A percentile compares a stretch with the other conserved stretches of the same genome.
These are phyloP conservation scores for Candida hispaniensis DNA, from an alignment of 805 yeast genomes.

Conservation along the genomic window DNA sequence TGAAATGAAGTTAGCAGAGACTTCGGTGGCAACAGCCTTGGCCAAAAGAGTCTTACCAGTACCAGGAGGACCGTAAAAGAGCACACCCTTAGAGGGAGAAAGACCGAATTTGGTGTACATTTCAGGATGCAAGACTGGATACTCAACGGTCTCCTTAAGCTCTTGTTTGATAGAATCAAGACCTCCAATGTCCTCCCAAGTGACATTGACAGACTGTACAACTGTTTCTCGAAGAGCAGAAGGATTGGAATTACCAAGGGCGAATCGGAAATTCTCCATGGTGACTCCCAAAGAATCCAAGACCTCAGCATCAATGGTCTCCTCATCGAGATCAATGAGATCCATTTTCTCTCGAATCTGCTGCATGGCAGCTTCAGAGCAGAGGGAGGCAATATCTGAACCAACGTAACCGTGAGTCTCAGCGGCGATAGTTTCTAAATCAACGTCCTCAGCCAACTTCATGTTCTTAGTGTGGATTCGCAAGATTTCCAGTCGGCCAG, in stretches of 20 bases:
- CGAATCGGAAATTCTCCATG: conserved; percentile 97
- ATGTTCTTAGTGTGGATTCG: conserved; percentile 97
- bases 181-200: conserved; percentile 99
- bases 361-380: conserved; percentile 99
- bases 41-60: conserved; percentile 98
- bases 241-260: conserved; percentile 96
- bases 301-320: conserved; percentile 93
- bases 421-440: conserved; percentile 86
- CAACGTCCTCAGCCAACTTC: conserved; percentile 93
- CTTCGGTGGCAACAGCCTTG: conserved; percentile 98
- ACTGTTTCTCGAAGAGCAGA: conserved; percentile 99
- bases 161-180: conserved; percentile 92
- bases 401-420: conserved; percentile 99
- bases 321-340: conserved; percentile 88
- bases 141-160: conserved; percentile 97
- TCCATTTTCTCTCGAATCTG: conserved; percentile 99
- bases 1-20: conserved; percentile 93
- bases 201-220: conserved; percentile 95
- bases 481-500: conserved; percentile 79
- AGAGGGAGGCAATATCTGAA: conserved; percentile 94
- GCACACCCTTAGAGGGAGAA: conserved; percentile 96
- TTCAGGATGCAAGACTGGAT: conserved; percentile 97
- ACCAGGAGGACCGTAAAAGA: conserved; percentile 99
- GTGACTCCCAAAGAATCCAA: conserved; percentile 95
- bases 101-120: conserved; percentile 97